Base-by-base conservation (phyloP, 805 yeast species). In the Ogataea glucozyma region DNA sequence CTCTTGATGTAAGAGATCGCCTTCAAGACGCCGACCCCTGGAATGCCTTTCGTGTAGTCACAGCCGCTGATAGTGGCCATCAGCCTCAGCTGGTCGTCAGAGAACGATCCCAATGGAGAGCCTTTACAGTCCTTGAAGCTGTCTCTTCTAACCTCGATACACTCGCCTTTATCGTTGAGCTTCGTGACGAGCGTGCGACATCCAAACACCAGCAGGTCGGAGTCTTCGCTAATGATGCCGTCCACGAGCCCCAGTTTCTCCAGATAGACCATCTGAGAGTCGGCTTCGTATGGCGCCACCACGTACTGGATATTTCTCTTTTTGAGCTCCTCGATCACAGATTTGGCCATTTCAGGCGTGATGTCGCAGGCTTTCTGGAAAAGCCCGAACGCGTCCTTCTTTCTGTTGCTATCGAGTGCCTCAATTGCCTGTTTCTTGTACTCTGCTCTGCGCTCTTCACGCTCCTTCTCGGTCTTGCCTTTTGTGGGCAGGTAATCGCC, bases 271-370 rank as follows among this genome's bases (percentile, higher is more conserved):
- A 93, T 79, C 62, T 93, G 99, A 1, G 99, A 85, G 62, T 93
- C 99, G 0, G 99, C 99, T 66, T 93, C 99, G 60, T 88, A 93
- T 0, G 99, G 99, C 0, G 99, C 98, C 7, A 93, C 99, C 6
- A 93, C 77, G 55, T 78, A 91, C 46, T 72, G 75, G 37, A 93
- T 79, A 1, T 65, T 63, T 34, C 74, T 69, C 11, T 61, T 51
- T 51, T 80, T 81, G 48, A 95, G 71, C 54, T 76, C 83, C 30
- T 83, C 85, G 58, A 90, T 88, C 10, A 91, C 72, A 10, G 88
- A 75, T 54, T 86, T 86, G 4, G 97, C 97, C 93, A 93, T 89
- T 49, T 80, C 79, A 1, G 96, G 88, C 2, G 96, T 85, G 10
- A 93, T 85, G 53, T 85, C 90, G 4, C 95, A 85, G 27, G 93